A percentile compares a stretch with the other conserved stretches of the same genome.
These are phyloP conservation scores for Neolentinus lepideus DNA, from an alignment of 1,284 basidiomycete genomes.

Conservation along the genomic window DNA sequence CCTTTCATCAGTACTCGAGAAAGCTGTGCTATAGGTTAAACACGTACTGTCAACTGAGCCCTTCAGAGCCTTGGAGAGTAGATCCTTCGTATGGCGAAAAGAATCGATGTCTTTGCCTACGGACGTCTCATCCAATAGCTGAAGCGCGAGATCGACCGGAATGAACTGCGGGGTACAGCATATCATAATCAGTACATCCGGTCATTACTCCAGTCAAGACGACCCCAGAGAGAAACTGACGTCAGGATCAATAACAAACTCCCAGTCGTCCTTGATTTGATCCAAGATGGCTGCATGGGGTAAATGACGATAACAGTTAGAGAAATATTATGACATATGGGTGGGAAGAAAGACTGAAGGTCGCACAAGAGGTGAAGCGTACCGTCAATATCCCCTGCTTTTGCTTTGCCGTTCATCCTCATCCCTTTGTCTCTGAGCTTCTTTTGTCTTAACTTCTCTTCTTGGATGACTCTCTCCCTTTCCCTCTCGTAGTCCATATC, in stretches of 20 bases:
- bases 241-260: slow-evolving; percentile 79
- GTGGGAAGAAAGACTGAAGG: neutral
- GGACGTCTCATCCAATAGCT: slow-evolving; percentile 72
- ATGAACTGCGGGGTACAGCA: slow-evolving; percentile 60
- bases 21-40: no score
- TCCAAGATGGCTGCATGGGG: slow-evolving; percentile 63
- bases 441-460: slow-evolving; percentile 52
- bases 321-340: neutral
- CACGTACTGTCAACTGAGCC: slow-evolving; percentile 80
- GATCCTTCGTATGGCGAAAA: slow-evolving; percentile 67
- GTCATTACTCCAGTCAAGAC: slow-evolving; percentile 7
- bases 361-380: slow-evolving; percentile 16
- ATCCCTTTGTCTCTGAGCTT: slow-evolving; percentile 59
- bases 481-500: slow-evolving; percentile 36
- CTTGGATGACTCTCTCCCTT: slow-evolving; percentile 49
- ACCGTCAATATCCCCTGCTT: slow-evolving; percentile 74
- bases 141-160: slow-evolving; percentile 83
- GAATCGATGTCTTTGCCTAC: slow-evolving; percentile 66
- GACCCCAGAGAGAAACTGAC: slow-evolving; percentile 34
- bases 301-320: slow-evolving; percentile 4
- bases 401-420: slow-evolving; percentile 42
- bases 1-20: no score
- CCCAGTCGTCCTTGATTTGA: slow-evolving; percentile 86
- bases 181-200: slow-evolving; percentile 10
- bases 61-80: slow-evolving; percentile 72